Evolutionary conservation across 805 yeast species (phyloP), one percentile per base, ranked within the genome.

Genomic region (Kuraishia ogatae): DNA sequence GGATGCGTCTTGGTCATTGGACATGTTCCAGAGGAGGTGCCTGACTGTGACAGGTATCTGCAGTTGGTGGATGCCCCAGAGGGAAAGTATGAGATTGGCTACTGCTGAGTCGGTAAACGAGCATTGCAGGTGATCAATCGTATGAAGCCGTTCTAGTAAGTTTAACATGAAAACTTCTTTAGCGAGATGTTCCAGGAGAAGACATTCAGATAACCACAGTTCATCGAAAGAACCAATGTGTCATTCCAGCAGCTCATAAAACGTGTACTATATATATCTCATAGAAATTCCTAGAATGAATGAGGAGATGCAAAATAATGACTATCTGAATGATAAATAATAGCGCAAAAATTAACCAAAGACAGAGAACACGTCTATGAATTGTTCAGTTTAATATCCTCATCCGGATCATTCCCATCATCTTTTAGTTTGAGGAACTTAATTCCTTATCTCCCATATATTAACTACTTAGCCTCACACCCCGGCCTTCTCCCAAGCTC

Each of bases 1-100:
- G 88, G 96, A 0, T 84, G 97, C 0, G 83, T 85, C 2, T 75
- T 93, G 39, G 75, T 87, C 0, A 87, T 94, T 23, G 96, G 96
- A 0, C 99, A 93, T 67, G 78, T 90, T 28, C 82, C 79, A 23
- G 80, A 84, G 66, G 99, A 93, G 66, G 79, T 93, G 10, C 93
- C 97, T 0, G 63, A 68, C 2, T 87, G 91, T 62, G 85, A 89
- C 52, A 75, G 77, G 54, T 78, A 64, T 58, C 62, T 79, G 48
- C 60, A 67, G 20, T 67, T 80, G 56, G 62, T 66, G 48, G 67
- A 61, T n/a, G 68, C 74, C 1, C 58, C 63, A 20, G 58, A 59
- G 6, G 74, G 73, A 5, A 51, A 54, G 2, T 69, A 66, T 51
- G 65, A 64, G 49, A 61, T 65, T 46, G 74, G 73, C 11, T 19